These are phyloP conservation scores for Marchantia paleacea DNA, from an alignment of 225 moss, liverwort and hornwort genomes.

Conservation along the genomic window DNA sequence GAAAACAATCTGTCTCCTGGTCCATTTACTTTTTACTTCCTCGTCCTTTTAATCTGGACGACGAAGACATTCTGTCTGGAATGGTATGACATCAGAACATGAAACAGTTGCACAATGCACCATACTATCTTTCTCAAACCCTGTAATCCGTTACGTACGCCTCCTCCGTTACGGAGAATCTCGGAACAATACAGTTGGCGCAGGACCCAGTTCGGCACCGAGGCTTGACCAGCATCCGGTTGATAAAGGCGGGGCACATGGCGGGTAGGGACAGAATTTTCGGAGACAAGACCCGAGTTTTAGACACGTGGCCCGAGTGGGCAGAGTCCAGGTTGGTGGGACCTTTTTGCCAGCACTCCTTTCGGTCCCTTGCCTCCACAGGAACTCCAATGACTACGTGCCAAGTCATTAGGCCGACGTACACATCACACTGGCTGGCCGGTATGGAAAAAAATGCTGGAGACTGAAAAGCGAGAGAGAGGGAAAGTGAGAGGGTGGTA, in stretches of 20 bases:
- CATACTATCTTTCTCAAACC: too few species aligned
- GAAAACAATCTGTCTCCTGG: too few species aligned
- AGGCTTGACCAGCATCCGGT: neutral
- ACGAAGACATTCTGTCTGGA: too few species aligned
- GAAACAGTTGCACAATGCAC: too few species aligned
- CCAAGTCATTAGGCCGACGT: neutral
- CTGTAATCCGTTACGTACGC: too few species aligned
- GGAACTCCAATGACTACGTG: neutral
- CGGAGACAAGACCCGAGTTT: neutral
- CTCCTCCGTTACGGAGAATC: too few species aligned
- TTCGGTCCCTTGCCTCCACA: neutral
- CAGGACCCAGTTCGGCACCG: too few species aligned
- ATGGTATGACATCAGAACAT: too few species aligned
- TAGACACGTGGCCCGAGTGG: neutral
- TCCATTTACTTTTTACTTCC: too few species aligned
- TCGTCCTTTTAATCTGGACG: too few species aligned
- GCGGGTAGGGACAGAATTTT: neutral
- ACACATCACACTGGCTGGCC: neutral
- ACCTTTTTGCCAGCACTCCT: neutral
- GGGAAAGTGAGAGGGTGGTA: neutral
- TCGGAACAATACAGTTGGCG: too few species aligned
- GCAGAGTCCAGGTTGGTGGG: neutral
- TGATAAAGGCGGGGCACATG: neutral
- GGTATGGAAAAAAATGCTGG: neutral
- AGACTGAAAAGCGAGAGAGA: too few species aligned